phyloP scores from a whole-genome alignment of 2,329 filamentous ascomycete genomes.

The Tolypocladium tropicale region DNA sequence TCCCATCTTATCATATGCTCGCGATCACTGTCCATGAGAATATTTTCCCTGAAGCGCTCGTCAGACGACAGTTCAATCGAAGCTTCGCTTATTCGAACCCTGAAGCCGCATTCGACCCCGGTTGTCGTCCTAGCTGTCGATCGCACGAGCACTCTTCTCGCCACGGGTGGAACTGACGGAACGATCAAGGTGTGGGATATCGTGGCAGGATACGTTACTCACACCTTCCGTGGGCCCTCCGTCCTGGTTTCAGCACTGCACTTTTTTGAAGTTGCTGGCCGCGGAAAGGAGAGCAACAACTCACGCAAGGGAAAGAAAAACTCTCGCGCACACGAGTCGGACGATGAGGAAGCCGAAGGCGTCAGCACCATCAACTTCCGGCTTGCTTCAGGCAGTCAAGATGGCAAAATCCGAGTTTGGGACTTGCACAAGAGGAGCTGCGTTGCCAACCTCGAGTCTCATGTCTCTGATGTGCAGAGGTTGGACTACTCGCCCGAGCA shows the following conservation, averaged over 20 bases:
- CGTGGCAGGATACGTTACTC: slow-evolving; percentile 77
- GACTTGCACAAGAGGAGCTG: slow-evolving; percentile 76
- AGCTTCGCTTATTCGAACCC: slow-evolving; percentile 60
- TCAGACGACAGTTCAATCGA: slow-evolving; percentile 48
- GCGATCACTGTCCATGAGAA: slow-evolving; percentile 89
- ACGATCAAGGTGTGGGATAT: slow-evolving; percentile 97
- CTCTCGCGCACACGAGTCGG: slow-evolving; percentile 18
- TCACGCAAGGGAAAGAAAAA: slow-evolving; percentile 25
- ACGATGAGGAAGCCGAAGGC: slow-evolving; percentile 29
- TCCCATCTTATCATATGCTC: slow-evolving; percentile 88
- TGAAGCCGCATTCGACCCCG: slow-evolving; percentile 85
- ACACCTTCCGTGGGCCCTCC: slow-evolving; percentile 89
- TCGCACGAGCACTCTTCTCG: slow-evolving; percentile 76
- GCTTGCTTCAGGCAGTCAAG: slow-evolving; percentile 84
- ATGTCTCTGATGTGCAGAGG: slow-evolving; percentile 87
- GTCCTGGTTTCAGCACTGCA: slow-evolving; percentile 83
- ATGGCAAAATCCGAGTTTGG: slow-evolving; percentile 87
- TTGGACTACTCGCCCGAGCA: slow-evolving; percentile 71
- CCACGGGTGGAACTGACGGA: slow-evolving; percentile 87
- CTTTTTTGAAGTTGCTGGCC: slow-evolving; percentile 69
- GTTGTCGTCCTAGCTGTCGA: slow-evolving; percentile 82
- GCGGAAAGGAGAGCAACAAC: slow-evolving; percentile 18
- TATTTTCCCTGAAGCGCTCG: slow-evolving; percentile 62
- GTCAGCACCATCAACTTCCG: slow-evolving; percentile 51
- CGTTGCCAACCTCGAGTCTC: slow-evolving; percentile 72